Base-by-base conservation (phyloP, 345 rosid genomes). In the Euphorbia lathyris region DNA sequence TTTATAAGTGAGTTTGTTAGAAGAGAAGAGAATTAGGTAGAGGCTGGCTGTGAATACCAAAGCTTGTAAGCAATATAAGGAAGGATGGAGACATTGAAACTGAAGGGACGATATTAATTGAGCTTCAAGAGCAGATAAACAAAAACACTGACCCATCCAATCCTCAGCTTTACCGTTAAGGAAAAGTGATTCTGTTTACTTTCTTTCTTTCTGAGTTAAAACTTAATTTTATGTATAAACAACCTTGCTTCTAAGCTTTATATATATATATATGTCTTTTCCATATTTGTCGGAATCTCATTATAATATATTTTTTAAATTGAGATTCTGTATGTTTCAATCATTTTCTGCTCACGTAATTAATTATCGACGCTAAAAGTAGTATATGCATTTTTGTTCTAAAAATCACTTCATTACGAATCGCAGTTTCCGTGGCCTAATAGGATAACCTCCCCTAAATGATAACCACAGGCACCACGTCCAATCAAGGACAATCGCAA, bases 221-320 rank as follows among this genome's bases (percentile, higher is more conserved):
- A 8, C 38, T 67, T 51, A 47, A 13, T 40, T 34, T 26, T 34
- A 0, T 22, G 51, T 20, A 36, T 14, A 2, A 23, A 36, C 5
- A 20, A 40, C 71, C 22, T 67, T 67, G 71, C 71, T 67, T 67
- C 71, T 53, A 67, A 67, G 71, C 51, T 67, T 67, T 25, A 34
- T 34, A 7, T 14, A 40, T 38, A 12, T 25, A 34, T 34, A 7
- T 14, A 40, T 38, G n/a, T 26, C 6, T 22, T 23, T 40, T 51
- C 26, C 11, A 32, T 51, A 51, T 51, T 13, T 13, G 22, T 51
- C 56, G 7, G 56, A 51, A 51, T 51, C 3, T 14, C 2, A n/a
- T 19, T 13, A 12, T 29, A 29, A 29, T 58, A 30, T 17, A 23
- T 10, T 53, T 53, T 53, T 1, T 3, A 7, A 22, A 32, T 7